These are phyloP conservation scores for Tricharina praecox DNA, from an alignment of 495 filamentous ascomycete genomes.

Conservation along the genomic window DNA sequence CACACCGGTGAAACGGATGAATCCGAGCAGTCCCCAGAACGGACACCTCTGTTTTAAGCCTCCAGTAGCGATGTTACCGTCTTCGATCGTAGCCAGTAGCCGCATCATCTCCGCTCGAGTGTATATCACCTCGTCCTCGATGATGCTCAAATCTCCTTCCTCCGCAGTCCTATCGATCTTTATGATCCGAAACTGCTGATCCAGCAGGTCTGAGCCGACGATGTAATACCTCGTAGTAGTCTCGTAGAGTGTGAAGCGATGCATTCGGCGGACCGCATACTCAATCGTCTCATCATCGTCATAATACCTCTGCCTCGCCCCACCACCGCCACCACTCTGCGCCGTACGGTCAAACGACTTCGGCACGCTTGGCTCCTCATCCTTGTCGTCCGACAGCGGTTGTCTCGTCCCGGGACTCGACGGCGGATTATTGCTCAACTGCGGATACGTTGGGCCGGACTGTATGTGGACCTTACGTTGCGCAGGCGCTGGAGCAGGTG, in stretches of 20 bases:
- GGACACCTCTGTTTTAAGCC: conserved; percentile 79
- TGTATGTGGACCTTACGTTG: too few relatives aligned
- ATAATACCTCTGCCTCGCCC: conserved; percentile 20
- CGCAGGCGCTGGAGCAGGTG: not conserved
- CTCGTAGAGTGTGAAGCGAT: conserved; percentile 90
- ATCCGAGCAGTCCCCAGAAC: conserved; percentile 85
- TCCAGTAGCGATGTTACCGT: conserved; percentile 84
- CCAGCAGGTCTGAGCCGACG: conserved; percentile 75
- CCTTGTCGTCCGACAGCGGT: conserved; percentile 36
- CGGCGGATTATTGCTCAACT: conserved; percentile 29
- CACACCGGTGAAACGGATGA: conserved; percentile 87
- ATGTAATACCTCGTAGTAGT: conserved; percentile 85
- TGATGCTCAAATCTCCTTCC: conserved; percentile 60
- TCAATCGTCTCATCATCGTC: conserved; percentile 26
- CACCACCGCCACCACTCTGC: not conserved
- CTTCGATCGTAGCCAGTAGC: conserved; percentile 81
- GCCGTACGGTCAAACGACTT: conserved; percentile 41
- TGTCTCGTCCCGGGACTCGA: conserved; percentile 23
- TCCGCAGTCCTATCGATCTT: conserved; percentile 86
- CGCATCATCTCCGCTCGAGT: conserved; percentile 84
- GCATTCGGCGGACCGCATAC: conserved; percentile 67
- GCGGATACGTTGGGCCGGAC: conserved; percentile 26
- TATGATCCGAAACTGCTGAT: conserved; percentile 73
- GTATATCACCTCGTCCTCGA: conserved; percentile 89
- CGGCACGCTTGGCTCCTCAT: conserved; percentile 47